Conservation (phyloP, 1,284 basidiomycete genomes). For the Thelephora terrestris region DNA sequence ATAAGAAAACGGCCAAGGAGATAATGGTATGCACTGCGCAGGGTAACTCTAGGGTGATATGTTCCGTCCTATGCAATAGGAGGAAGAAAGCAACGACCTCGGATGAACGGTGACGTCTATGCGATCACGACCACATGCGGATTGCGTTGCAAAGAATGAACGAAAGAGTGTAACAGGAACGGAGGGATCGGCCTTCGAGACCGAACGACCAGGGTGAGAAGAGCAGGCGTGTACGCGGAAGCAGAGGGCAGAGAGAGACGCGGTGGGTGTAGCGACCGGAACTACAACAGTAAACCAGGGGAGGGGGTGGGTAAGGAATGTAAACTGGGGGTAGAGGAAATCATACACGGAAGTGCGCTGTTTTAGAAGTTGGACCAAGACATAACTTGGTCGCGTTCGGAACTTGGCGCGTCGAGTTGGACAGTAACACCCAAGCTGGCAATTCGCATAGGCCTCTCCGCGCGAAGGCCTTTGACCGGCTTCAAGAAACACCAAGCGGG, state of each 20-base stretch:
- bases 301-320: too few species aligned
- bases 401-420: conserved; percentile 33
- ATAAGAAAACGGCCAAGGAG: too few species aligned
- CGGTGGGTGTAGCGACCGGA: too few species aligned
- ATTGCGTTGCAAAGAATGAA: background rate
- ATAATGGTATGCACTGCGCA: too few species aligned
- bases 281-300: too few species aligned
- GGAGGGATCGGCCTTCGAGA: too few species aligned
- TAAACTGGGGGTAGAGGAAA: too few species aligned
- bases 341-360: background rate
- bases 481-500: conserved; percentile 67
- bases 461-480: conserved; percentile 43
- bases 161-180: too few species aligned
- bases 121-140: background rate
- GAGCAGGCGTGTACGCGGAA: too few species aligned
- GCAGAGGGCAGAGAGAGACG: too few species aligned
- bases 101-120: background rate
- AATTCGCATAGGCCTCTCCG: conserved; percentile 52
- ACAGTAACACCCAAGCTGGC: conserved; percentile 52
- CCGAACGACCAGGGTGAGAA: too few species aligned
- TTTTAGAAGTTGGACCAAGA: conserved; percentile 61
- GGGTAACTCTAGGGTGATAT: too few species aligned
- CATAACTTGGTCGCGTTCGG: conserved; percentile 37
- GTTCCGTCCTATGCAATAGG: background rate
- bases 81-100: background rate